phyloP scores from a whole-genome alignment of 78 protist genomes.

The Speleostelium caveatum region DNA sequence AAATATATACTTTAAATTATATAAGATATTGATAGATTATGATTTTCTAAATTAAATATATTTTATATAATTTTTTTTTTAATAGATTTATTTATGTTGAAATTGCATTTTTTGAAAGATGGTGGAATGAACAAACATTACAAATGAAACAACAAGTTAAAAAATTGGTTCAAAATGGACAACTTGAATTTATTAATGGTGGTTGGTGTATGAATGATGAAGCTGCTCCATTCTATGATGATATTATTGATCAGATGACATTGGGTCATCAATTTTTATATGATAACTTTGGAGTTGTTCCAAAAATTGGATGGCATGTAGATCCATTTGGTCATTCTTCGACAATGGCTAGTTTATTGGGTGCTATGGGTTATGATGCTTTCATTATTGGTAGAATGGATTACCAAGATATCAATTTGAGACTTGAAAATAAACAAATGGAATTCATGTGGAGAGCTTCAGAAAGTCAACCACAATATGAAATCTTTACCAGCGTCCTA shows the following conservation, averaged over 20 bases:
- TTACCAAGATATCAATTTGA: constrained; percentile 72
- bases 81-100: constrained; percentile 90
- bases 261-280: constrained; percentile 77
- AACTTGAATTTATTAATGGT: constrained; percentile 90
- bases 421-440: constrained; percentile 56
- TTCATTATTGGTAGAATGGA: constrained; percentile 93
- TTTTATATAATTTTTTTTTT: too few relatives aligned
- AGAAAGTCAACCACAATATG: constrained; percentile 33
- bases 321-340: constrained; percentile 96
- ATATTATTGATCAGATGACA: constrained; percentile 77
- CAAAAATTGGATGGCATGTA: constrained; percentile 70
- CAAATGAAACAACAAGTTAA: constrained; percentile 46
- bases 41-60: not conserved
- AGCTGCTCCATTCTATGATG: constrained; percentile 90
- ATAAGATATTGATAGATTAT: too few relatives aligned
- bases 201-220: constrained; percentile 96
- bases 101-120: constrained; percentile 87
- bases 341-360: constrained; percentile 85
- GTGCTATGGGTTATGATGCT: constrained; percentile 87
- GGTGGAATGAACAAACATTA: constrained; percentile 89
- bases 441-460: constrained; percentile 83
- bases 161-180: constrained; percentile 82
- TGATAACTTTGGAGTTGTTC: constrained; percentile 54
- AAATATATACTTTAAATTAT: constrained; percentile 36
- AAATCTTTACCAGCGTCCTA: constrained; percentile 75